Conservation (phyloP, 768 basidiomycete species). For the Terana coerulea region DNA sequence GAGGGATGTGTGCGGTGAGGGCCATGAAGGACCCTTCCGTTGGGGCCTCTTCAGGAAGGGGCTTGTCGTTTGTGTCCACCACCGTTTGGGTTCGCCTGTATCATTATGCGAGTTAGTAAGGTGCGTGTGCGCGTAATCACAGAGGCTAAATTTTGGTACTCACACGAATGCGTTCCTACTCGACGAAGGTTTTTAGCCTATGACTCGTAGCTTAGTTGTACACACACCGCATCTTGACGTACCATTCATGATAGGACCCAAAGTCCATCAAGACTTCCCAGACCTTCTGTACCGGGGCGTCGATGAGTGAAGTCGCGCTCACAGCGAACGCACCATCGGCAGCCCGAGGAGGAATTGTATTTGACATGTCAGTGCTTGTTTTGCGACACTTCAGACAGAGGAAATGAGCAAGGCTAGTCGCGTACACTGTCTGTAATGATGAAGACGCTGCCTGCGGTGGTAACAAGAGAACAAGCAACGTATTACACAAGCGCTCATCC, state of each 20-base stretch:
- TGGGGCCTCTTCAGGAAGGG: slow-evolving; percentile 45
- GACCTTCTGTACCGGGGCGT: slow-evolving; percentile 57
- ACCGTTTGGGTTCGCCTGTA: slow-evolving; percentile 47
- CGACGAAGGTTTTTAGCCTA: neutral
- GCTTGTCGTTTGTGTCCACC: slow-evolving; percentile 35
- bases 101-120: neutral
- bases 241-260: slow-evolving; percentile 60
- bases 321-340: slow-evolving; percentile 44
- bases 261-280: slow-evolving; percentile 65
- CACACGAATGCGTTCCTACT: slow-evolving; percentile 71
- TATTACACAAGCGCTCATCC: no score
- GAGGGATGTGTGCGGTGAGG: slow-evolving; percentile 59
- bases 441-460: no score
- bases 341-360: slow-evolving; percentile 5
- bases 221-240: slow-evolving; percentile 14
- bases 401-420: no score
- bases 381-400: no score
- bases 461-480: no score
- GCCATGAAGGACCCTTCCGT: slow-evolving; percentile 43
- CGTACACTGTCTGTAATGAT: no score
- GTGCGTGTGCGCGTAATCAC: no score
- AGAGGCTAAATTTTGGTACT: no score
- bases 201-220: neutral
- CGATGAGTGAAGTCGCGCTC: slow-evolving; percentile 46
- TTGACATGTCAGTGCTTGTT: no score